These are phyloP conservation scores for Penicillium robsamsonii DNA, from an alignment of 495 filamentous ascomycete genomes.

Conservation along the genomic window DNA sequence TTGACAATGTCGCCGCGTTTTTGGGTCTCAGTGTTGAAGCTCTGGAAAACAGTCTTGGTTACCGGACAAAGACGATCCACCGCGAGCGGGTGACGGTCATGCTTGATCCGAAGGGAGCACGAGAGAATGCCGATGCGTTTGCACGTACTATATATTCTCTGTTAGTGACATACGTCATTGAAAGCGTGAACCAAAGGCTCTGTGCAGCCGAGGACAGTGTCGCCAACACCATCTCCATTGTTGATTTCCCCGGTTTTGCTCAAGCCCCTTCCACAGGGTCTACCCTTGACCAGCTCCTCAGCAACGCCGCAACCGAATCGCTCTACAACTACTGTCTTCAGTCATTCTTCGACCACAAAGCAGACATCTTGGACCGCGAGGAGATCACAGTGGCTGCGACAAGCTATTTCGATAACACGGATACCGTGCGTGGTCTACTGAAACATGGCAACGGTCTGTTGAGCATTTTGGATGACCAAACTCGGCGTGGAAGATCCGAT, in stretches of 20 bases:
- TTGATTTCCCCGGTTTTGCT: constrained; percentile 95
- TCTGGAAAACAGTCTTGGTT: constrained; percentile 83
- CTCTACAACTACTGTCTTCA: constrained; percentile 91
- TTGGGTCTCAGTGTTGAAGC: constrained; percentile 76
- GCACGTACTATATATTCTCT: constrained; percentile 94
- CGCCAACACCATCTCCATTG: constrained; percentile 86
- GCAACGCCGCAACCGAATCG: constrained; percentile 87
- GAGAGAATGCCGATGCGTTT: constrained; percentile 88
- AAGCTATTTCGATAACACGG: constrained; percentile 96
- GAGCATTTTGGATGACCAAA: constrained; percentile 94
- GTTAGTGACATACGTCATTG: constrained; percentile 87
- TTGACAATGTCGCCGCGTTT: constrained; percentile 85
- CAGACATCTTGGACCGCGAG: constrained; percentile 87
- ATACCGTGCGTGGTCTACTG: constrained; percentile 83
- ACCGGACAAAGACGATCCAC: constrained; percentile 92
- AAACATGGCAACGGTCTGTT: constrained; percentile 91
- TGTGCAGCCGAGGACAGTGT: constrained; percentile 87
- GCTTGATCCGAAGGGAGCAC: constrained; percentile 87
- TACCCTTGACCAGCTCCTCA: constrained; percentile 86
- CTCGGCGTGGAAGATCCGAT: constrained; percentile 80
- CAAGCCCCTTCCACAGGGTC: constrained; percentile 79
- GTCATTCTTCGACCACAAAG: constrained; percentile 91
- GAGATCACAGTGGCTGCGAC: constrained; percentile 86
- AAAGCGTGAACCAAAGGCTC: constrained; percentile 84
- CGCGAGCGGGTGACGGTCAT: constrained; percentile 95